These are phyloP conservation scores for Diutina catenulata DNA, from an alignment of 1,139 yeast genomes.

Conservation along the genomic window DNA sequence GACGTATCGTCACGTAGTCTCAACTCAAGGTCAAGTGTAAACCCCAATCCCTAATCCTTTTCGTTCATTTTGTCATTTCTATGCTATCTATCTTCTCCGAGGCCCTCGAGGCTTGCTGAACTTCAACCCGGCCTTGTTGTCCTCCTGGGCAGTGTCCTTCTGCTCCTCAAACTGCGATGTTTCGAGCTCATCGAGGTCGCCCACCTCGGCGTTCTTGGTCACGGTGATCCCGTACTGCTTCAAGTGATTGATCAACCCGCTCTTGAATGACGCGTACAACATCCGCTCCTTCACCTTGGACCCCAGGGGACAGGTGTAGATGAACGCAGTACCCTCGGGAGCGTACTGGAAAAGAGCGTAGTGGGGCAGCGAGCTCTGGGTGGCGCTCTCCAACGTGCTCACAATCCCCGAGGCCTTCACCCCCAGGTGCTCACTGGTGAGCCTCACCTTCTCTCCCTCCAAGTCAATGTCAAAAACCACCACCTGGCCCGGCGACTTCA, in stretches of 20 bases:
- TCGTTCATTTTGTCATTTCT: too few species aligned
- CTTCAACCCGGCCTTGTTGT: conserved; percentile 15
- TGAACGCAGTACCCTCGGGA: conserved; percentile 33
- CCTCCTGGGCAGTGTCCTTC: conserved; percentile 6
- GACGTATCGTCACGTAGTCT: too few species aligned
- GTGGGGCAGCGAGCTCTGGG: conserved; percentile 8
- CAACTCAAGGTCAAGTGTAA: too few species aligned
- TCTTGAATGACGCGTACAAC: conserved; percentile 81
- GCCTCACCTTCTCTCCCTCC: conserved; percentile 16
- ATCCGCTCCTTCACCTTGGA: conserved; percentile 85
- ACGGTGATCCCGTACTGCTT: conserved; percentile 15
- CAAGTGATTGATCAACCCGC: conserved; percentile 48
- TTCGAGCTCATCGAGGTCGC: conserved; percentile 59
- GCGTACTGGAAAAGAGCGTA: conserved; percentile 44
- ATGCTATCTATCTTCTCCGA: conserved; percentile 30
- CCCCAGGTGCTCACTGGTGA: conserved; percentile 10
- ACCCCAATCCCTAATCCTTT: too few species aligned
- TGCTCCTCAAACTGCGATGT: conserved; percentile 17
- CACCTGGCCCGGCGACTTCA: neutral
- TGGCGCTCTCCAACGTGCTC: conserved; percentile 11
- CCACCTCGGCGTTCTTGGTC: conserved; percentile 46
- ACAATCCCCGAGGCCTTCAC: conserved; percentile 16
- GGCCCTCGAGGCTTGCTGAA: conserved; percentile 50
- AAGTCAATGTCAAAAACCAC: conserved; percentile 24
- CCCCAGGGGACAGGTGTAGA: conserved; percentile 84